phyloP scores from a whole-genome alignment of 768 basidiomycete genomes.

The Gloeophyllum trabeum region DNA sequence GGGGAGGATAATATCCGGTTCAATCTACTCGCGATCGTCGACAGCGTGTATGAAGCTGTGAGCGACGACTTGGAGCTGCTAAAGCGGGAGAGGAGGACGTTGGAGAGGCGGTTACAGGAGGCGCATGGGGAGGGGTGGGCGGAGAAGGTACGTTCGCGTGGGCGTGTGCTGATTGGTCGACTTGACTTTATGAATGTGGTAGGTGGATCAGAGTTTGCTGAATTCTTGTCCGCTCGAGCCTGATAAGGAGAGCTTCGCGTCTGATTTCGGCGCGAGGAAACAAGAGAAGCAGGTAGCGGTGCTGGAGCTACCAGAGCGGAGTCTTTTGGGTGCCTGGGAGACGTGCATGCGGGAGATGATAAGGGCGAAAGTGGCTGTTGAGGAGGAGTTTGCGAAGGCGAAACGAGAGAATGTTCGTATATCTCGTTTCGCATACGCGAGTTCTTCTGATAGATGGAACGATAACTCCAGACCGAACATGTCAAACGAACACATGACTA shows the following conservation, averaged over 20 bases:
- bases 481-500: slow-evolving; percentile 52
- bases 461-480: slow-evolving; percentile 42
- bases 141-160: slow-evolving; percentile 16
- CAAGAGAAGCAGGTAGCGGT: slow-evolving; percentile 32
- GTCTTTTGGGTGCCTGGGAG: slow-evolving; percentile 34
- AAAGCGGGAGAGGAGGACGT: slow-evolving; percentile 30
- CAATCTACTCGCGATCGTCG: slow-evolving; percentile 50
- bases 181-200: neutral
- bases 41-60: slow-evolving; percentile 32
- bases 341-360: slow-evolving; percentile 29
- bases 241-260: slow-evolving; percentile 21
- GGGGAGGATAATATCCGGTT: slow-evolving; percentile 35
- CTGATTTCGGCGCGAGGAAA: slow-evolving; percentile 32
- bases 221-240: slow-evolving; percentile 6
- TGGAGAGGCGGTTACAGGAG: slow-evolving; percentile 33
- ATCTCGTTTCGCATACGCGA: neutral
- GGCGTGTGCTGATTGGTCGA: no score
- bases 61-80: slow-evolving; percentile 44
- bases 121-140: slow-evolving; percentile 22
- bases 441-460: neutral
- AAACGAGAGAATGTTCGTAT: neutral
- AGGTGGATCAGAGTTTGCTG: neutral
- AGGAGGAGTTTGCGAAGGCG: slow-evolving; percentile 39
- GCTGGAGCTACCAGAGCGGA: slow-evolving; percentile 27
- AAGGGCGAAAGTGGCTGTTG: slow-evolving; percentile 24